Evolutionary conservation across 257 asterid genomes (phyloP), one percentile per base, ranked within the genome.

Genomic region (Fraxinus excelsior): DNA sequence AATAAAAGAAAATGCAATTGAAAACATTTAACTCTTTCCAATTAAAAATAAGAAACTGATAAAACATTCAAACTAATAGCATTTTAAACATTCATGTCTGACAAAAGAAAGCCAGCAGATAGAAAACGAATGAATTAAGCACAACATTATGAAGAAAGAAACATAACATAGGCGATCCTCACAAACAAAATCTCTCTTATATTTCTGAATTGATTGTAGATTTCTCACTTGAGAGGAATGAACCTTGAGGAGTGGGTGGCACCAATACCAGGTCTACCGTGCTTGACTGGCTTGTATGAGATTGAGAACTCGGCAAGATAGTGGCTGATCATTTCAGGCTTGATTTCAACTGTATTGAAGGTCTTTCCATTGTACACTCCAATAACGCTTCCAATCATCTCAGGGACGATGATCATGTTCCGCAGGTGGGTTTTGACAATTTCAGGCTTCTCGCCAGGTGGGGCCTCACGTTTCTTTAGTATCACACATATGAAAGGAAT

Each of bases 211-310:
- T 34, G 35, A 8, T 44, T 58, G 58, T 58, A 58, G 67, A 26
- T 1, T 2, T 14, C 76, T 73, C 66, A 51, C 42, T 73, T 70
- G 6, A 70, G 60, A 70, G 74, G 74, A 70, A 70, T 70, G 74
- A 70, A 77, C 75, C 86, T 82, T n/a, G 81, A 82, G 10, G 83
- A 79, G 76, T 82, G 86, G 74, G 86, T 82, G 49, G 86, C 86
- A 79, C 86, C 86, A 69, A 82, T 82, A 67, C 83, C 86, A 10
- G 86, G 86, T 26, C 86, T 72, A 37, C 86, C 84, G 31, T 82
- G 86, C 81, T 82, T 82, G 71, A 82, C 86, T 4, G 86, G 86
- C 84, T 75, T 82, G 86, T 82, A 82, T 14, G 76, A 64, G 38
- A 82, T 82, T 0, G 86, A 82, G 31, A 82, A 82, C 79, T 82